phyloP scores from a whole-genome alignment of 441 rosid genomes.

The Adansonia rubrostipa region DNA sequence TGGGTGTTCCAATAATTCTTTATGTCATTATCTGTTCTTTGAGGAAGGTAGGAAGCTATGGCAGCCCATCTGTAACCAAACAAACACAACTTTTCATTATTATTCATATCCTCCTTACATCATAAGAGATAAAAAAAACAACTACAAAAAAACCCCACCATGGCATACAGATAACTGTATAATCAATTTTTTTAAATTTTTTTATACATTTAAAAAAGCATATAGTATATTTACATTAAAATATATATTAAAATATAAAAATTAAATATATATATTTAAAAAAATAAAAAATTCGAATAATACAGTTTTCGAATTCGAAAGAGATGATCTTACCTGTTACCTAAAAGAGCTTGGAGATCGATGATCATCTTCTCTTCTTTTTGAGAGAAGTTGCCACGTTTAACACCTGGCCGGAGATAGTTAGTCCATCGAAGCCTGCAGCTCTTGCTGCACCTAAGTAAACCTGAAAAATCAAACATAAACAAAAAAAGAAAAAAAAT shows the following conservation, averaged over 20 bases:
- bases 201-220: too few relatives aligned
- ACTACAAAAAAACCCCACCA: not conserved
- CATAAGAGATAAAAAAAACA: not conserved
- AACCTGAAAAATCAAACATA: constrained; percentile 36
- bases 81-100: not conserved
- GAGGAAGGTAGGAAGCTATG: constrained; percentile 75
- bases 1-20: constrained; percentile 79
- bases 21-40: constrained; percentile 70
- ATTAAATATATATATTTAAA: too few relatives aligned
- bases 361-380: constrained; percentile 72
- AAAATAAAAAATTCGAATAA: too few relatives aligned
- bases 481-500: not conserved
- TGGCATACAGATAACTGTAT: too few relatives aligned
- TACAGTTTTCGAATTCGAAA: too few relatives aligned
- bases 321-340: constrained; percentile 53
- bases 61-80: constrained; percentile 66
- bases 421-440: constrained; percentile 76
- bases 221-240: too few relatives aligned
- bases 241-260: too few relatives aligned
- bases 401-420: constrained; percentile 71
- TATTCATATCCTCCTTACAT: not conserved
- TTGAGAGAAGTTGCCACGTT: constrained; percentile 64
- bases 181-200: too few relatives aligned
- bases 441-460: constrained; percentile 74
- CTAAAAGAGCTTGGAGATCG: constrained; percentile 74